Evolutionary conservation across 768 basidiomycete genomes (phyloP).

Genomic region (Tricholoma matsutake): DNA sequence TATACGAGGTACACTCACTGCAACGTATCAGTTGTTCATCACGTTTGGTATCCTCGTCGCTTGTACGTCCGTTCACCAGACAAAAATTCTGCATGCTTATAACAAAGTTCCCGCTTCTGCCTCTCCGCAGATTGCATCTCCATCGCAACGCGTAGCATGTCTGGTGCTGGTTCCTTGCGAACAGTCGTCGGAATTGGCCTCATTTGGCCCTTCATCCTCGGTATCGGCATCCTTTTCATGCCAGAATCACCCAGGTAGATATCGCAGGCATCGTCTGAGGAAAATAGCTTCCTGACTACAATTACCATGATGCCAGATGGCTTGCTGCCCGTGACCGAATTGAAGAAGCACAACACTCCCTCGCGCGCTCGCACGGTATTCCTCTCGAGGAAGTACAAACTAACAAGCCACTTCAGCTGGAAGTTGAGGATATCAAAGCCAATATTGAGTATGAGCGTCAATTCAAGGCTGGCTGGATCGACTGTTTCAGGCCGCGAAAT

Average conservation of each 20-base stretch:
- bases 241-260: constrained; percentile 58
- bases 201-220: constrained; percentile 59
- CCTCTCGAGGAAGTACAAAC: constrained; percentile 33
- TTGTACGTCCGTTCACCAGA: constrained; percentile 34
- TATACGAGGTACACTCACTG: constrained; percentile 66
- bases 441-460: constrained; percentile 49
- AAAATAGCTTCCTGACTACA: not conserved
- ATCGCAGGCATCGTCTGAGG: not conserved
- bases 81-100: not conserved
- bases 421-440: constrained; percentile 53
- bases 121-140: constrained; percentile 52
- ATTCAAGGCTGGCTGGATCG: constrained; percentile 54
- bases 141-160: constrained; percentile 57
- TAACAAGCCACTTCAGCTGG: constrained; percentile 41
- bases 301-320: constrained; percentile 39
- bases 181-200: constrained; percentile 59
- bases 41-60: constrained; percentile 70
- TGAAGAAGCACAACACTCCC: constrained; percentile 46
- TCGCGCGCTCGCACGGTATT: constrained; percentile 50
- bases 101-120: not conserved
- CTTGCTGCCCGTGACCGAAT: constrained; percentile 45
- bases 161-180: constrained; percentile 55
- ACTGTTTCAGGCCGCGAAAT: constrained; percentile 55
- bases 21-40: constrained; percentile 62
- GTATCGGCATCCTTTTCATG: constrained; percentile 65